Evolutionary conservation across 2,329 filamentous ascomycete genomes (phyloP), one percentile per base, ranked within the genome.

Genomic region (Colletotrichum endophyticum): DNA sequence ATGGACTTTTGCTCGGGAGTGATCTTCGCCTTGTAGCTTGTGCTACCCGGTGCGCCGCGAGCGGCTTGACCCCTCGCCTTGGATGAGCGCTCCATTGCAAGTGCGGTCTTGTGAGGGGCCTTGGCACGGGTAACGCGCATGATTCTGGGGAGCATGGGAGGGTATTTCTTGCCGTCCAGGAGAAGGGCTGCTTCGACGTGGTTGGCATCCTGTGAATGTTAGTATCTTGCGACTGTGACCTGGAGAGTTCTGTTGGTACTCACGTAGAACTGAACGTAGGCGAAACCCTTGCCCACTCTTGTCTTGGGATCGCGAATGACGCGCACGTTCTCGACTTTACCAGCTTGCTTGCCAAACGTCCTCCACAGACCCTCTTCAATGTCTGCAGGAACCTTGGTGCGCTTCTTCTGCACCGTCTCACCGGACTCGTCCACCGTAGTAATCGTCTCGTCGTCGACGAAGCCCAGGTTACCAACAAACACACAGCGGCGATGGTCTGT

Each of bases 391-490:
- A 91, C 88, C 82, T 94, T 95, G 79, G 90, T 94, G 74, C 92
- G 92, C 85, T 95, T 95, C 82, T 95, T 95, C 81, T 93, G 91
- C 67, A 92, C 91, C 56, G 91, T 92, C 61, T 93, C 90, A 67
- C 91, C 93, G 56, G 92, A 92, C 39, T 93, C 89, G 66, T 91
- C 91, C 22, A 92, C 91, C 68, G 91, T 91, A 27, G 94, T 86
- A 67, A 94, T 89, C 53, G 91, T 94, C 86, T 98, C 96, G 79
- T 98, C 95, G 81, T 98, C 96, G 19, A 99, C 95, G 81, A 99
- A 99, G 66, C 95, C 96, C 2, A 99, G 90, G 82, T 99, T 99
- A 63, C 97, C 97, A 30, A 99, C 95, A 82, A 99, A 99, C 19
- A 99, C 93, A 84, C 97, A 99, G 71, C 96, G 94, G 75, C 94